These are phyloP conservation scores for Tolypocladium sp. DNA, from an alignment of 2,329 filamentous ascomycete genomes.

Conservation along the genomic window DNA sequence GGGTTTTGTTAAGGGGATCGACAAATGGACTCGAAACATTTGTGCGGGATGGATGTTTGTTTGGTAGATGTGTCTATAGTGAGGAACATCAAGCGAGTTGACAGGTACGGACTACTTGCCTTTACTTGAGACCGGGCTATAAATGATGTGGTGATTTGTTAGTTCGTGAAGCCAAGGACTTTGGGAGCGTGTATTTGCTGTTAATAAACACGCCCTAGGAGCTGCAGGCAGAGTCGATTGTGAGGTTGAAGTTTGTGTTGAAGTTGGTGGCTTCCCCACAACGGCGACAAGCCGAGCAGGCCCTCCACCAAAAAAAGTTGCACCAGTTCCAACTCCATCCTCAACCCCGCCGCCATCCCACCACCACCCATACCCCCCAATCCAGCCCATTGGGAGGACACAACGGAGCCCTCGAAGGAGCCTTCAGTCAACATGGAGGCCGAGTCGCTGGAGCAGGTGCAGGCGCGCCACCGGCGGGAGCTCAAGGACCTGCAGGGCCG, in stretches of 20 bases:
- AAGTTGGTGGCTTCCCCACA: no score
- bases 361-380: not conserved
- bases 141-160: no score
- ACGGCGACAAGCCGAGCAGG: no score
- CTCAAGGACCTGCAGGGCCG: constrained; percentile 75
- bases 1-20: not conserved
- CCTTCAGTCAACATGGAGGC: constrained; percentile 15
- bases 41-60: not conserved
- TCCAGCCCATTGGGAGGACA: not conserved
- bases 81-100: not conserved
- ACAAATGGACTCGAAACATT: not conserved
- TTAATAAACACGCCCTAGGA: no score
- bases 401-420: not conserved
- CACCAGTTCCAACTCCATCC: not conserved
- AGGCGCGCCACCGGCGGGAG: constrained; percentile 78
- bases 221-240: no score
- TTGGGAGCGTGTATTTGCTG: no score
- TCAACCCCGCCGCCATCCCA: not conserved
- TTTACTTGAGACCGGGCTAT: no score
- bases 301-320: not conserved
- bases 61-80: not conserved
- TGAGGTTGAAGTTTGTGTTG: no score
- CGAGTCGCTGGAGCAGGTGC: constrained; percentile 64
- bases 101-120: not conserved
- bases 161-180: no score